Base-by-base conservation (phyloP, 768 basidiomycete genomes). In the Amanita polypyramis region DNA sequence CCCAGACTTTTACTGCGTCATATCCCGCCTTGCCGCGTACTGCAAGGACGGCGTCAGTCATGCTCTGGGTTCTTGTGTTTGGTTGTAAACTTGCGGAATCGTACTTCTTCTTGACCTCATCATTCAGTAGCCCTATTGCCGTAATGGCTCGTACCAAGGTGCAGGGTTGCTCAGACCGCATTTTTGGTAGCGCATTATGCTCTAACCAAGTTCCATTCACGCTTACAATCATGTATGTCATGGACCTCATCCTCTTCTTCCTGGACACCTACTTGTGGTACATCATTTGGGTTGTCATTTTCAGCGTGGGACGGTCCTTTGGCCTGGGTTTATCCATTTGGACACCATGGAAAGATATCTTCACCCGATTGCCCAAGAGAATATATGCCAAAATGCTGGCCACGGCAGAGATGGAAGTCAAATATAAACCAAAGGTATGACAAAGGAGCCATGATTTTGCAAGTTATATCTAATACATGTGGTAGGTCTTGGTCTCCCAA, bases 211-310 rank as follows among this genome's bases (percentile, higher is more conserved):
- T 96, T 34, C 79, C 85, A 0, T 99, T 98, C 68, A 84, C 96
- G 0, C 78, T 99, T 51, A 73, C 94, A 34, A 93, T 97, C 75
- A 99, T 98, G 95, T 98, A 95, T 70, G 64, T 96, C 66, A 98
- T 99, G 96, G 96, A 99, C 62, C 68, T 99, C 55, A 74, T 90
- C 49, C 73, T 99, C 56, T 99, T 98, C 82, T 99, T 99, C 80
- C 71, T 99, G 69, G 96, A 99, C 74, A 99, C 96, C 39, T 99
- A 97, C 74, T 70, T 99, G 38, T 99, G 96, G 96, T 99, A 96
- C 70, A 91, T 98, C 71, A 93, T 97, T 63, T 97, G 95, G 95
- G 79, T 92, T 58, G 93, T 95, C 54, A 84, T 95, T 56, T 92
- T 94, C 74, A 88, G 85, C 59, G 85, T 95, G 41, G 83, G 78